Evolutionary conservation across 2,329 filamentous ascomycete species (phyloP), one percentile per base, ranked within the genome.

Genomic region (Paraphaeosphaeria sporulosa): DNA sequence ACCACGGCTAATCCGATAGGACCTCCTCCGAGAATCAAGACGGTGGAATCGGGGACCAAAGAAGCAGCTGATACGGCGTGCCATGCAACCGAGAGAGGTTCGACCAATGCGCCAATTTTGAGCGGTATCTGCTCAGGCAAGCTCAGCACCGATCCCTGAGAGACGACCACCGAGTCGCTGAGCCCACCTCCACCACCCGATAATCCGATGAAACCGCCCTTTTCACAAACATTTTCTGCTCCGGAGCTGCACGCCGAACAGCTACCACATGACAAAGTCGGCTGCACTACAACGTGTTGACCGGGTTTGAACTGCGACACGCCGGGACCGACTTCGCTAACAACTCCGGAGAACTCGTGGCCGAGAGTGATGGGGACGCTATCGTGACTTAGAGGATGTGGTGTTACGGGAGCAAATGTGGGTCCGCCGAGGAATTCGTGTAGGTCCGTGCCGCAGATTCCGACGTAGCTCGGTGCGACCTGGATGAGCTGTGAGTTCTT

Each of bases 1-100:
- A 89, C 81, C 4, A 89, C 79, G 0, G 85, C 84, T 12, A 89
- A 78, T 0, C 87, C 88, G 50, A 90, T 89, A 0, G 88, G 87
- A 0, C 88, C 87, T 0, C 85, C 86, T 5, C 88, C 88, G 3
- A 89, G 74, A 7, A 90, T 80, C 21, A 90, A 68, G 1, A 83
- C 84, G 0, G 78, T 79, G 15, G 84, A 79, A 1, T 81, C 81
- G 2, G 75, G 60, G 13, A 80, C 79, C 38, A 87, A 73, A 0
- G 81, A 80, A 0, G 81, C 81, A 4, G 83, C 76, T 5, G 80
- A 79, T 10, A 88, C 82, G 0, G 86, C 87, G 66, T 90, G 88
- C 87, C 87, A 89, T 9, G 85, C 87, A 0, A 90, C 87, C 0
- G 86, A 80, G 2, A 90, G 76, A 0, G 88, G 88, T 64, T 90